Evolutionary conservation across 306 rosid species (phyloP), one percentile per base, ranked within the genome.

Genomic region (Castanospermum australe): DNA sequence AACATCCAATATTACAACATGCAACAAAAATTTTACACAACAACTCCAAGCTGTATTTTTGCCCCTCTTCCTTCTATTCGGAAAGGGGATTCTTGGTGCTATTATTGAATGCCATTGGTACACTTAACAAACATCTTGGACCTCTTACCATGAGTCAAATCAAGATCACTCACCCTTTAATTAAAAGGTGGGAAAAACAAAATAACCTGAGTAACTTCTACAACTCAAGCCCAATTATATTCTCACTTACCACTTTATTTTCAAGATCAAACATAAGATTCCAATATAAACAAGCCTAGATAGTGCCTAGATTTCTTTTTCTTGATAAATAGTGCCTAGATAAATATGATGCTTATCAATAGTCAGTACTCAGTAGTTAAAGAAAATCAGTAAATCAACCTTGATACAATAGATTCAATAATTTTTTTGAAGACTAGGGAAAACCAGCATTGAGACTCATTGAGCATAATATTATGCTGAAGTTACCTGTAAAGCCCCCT

Each of bases 401-500:
- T 30, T 8, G 44, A 79, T 30, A 64, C 25, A 78, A 78, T 52
- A 73, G 75, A 54, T 77, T 70, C 12, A 44, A 66, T 11, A 61
- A 30, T 39, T 64, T 14, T 56, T 52, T 9, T 11, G n/a, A 8
- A 39, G 21, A 64, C 61, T 18, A 60, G 48, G 45, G 32, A 70
- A 83, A 78, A 59, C 41, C 48, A 38, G 36, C 42, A 68, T 30
- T 38, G 73, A 55, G 71, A 79, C 54, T 45, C 74, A 73, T 17
- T 21, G 61, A 45, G 80, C 78, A 80, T 36, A 38, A 67, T 64
- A 60, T 54, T 41, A 64, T 75, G 41, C 55, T 47, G 8, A 66
- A 50, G 45, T 74, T 90, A 89, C 99, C 97, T 85, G 92, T 84
- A 96, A 85, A 61, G 99, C 93, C 79, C 93, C 93, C 42, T 91